Evolutionary conservation across 371 early-diverging fungal genomes (phyloP), one percentile per base, ranked within the genome.

Genomic region (Dichotomocladium elegans): DNA sequence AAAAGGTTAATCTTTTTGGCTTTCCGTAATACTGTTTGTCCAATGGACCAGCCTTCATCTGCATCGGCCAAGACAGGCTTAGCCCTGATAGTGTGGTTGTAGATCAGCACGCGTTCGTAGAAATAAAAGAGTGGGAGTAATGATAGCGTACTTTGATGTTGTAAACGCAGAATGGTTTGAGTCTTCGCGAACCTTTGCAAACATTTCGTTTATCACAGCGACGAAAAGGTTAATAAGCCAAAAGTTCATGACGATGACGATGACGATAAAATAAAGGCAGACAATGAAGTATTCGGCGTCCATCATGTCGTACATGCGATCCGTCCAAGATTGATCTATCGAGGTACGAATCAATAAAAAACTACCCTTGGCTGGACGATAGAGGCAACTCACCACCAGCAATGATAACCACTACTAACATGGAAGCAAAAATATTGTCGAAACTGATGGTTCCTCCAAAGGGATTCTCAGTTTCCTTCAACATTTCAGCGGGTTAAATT

Each of bases 141-240:
- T 17, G 11, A 26, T 24, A 15, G 37, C 52, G 47, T 72, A 72
- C 72, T 57, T 74, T 19, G 77, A 66, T 3, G 67, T 67, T 6
- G 79, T 81, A 41, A 85, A 85, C 6, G 83, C 85, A 0, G 85
- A 82, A 46, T 80, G 82, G 21, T 83, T 64, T 7, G 81, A 79
- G 55, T 85, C 85, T 57, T 83, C 86, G 30, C 85, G 68, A 24
- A 85, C 82, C 60, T 83, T 81, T 42, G 82, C 83, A 74, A 88
- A 88, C 77, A 85, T 79, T 53, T 82, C 83, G 22, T 79, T 79
- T 53, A 83, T 83, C 21, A 86, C 88, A 6, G 88, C 86, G 29
- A 88, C 77, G 53, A 88, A 86, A 34, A 86, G 57, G 56, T 87
- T 85, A 45, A 86, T 64, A 26, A 88, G 66, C 85, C 85, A 85